A percentile compares a stretch with the other conserved stretches of the same genome.
Conservation (phyloP, 2,329 filamentous ascomycete species). For the Aspergillus tubingensis region DNA sequence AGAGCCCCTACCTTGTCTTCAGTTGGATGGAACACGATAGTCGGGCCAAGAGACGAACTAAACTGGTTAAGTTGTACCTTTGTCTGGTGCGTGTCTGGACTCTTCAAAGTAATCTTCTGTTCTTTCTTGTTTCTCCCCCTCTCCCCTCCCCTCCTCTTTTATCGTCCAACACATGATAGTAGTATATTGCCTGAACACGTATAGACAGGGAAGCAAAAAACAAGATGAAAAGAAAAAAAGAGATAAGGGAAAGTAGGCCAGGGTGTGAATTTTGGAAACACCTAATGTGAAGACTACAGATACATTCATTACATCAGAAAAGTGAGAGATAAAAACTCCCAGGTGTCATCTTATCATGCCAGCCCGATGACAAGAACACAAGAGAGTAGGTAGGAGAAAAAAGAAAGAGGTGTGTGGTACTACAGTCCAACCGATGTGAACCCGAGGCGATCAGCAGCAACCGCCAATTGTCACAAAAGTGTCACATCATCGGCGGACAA, state of each 20-base stretch:
- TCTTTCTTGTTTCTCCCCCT: not conserved
- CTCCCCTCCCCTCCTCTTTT: too few relatives aligned
- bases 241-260: too few relatives aligned
- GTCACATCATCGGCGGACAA: slow-evolving; percentile 23
- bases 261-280: too few relatives aligned
- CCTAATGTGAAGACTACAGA: too few relatives aligned
- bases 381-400: not conserved
- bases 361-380: not conserved
- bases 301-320: too few relatives aligned
- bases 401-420: not conserved
- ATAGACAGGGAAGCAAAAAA: too few relatives aligned
- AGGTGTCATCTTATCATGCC: not conserved
- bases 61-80: not conserved
- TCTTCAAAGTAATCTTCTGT: not conserved
- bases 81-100: not conserved
- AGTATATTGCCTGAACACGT: too few relatives aligned
- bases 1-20: slow-evolving; percentile 9
- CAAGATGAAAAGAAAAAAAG: too few relatives aligned
- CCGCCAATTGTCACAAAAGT: slow-evolving; percentile 21
- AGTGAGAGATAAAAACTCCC: too few relatives aligned
- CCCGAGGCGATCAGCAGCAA: not conserved
- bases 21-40: not conserved
- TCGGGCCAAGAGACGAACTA: not conserved
- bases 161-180: too few relatives aligned
- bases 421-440: not conserved